These are phyloP conservation scores for Leccinum longicurvipes DNA, from an alignment of 768 basidiomycete species.

Conservation along the genomic window DNA sequence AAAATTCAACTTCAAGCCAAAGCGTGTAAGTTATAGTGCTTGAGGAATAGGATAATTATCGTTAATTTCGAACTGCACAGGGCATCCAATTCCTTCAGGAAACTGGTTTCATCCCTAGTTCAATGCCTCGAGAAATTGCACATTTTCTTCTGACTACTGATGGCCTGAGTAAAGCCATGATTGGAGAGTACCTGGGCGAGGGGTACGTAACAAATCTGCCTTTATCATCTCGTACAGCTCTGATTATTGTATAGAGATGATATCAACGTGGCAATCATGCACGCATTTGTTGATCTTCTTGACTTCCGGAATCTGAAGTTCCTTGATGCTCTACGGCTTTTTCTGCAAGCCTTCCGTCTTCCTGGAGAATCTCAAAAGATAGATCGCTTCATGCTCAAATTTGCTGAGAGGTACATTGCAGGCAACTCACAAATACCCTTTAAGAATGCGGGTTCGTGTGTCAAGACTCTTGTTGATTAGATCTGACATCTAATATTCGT, in stretches of 20 bases:
- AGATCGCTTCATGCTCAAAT: conserved; percentile 98
- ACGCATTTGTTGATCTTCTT: conserved; percentile 91
- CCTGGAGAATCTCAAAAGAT: conserved; percentile 99
- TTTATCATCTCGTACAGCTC: neutral
- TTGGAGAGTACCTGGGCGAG: conserved; percentile 98
- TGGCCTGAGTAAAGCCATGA: conserved; percentile 91
- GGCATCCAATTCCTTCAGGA: conserved; percentile 88
- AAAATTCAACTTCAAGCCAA: conserved; percentile 99
- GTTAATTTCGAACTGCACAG: conserved; percentile 37
- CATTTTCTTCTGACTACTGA: conserved; percentile 83
- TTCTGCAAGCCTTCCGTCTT: conserved; percentile 93
- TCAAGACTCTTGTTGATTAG: neutral
- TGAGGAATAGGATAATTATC: neutral
- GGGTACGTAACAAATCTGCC: conserved; percentile 52
- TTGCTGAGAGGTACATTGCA: conserved; percentile 93
- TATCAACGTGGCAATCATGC: conserved; percentile 90
- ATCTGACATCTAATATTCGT: conserved; percentile 6
- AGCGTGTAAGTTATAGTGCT: conserved; percentile 56
- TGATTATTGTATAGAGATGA: conserved; percentile 60
- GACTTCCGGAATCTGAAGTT: conserved; percentile 82
- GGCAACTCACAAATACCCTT: conserved; percentile 83
- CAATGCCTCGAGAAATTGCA: conserved; percentile 74
- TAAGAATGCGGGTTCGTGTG: conserved; percentile 81
- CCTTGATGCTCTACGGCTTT: conserved; percentile 84
- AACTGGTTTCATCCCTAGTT: conserved; percentile 78